These are phyloP conservation scores for Lachancea nothofagi DNA, from an alignment of 805 yeast species.

Conservation along the genomic window DNA sequence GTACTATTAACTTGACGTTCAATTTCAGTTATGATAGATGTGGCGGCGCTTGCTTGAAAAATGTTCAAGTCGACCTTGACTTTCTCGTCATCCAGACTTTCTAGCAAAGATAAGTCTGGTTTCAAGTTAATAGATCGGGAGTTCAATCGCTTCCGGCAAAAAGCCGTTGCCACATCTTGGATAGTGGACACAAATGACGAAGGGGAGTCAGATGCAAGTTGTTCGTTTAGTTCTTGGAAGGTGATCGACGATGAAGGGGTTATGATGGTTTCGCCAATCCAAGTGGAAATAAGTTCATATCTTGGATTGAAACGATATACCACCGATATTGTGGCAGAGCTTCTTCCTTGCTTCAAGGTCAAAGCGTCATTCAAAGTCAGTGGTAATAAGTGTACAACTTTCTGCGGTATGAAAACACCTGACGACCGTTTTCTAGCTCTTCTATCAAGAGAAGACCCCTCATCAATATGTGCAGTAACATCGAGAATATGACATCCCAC, in stretches of 20 bases:
- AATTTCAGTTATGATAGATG: constrained; percentile 64
- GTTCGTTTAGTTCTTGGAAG: constrained; percentile 18
- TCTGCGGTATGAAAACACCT: constrained; percentile 81
- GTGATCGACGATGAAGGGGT: constrained; percentile 45
- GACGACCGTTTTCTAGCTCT: constrained; percentile 88
- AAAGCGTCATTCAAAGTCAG: constrained; percentile 50
- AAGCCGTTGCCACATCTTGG: constrained; percentile 23
- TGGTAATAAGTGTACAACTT: constrained; percentile 62
- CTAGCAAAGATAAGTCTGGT: constrained; percentile 57
- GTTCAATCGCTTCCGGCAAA: constrained; percentile 25
- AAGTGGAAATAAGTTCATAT: constrained; percentile 67
- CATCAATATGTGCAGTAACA: constrained; percentile 62
- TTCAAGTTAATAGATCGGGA: constrained; percentile 13
- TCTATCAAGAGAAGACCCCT: constrained; percentile 74
- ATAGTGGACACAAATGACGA: constrained; percentile 15
- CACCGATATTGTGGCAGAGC: constrained; percentile 67
- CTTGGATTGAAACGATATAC: constrained; percentile 72
- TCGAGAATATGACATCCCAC: constrained; percentile 85
- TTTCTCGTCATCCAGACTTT: constrained; percentile 80
- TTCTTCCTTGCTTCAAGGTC: constrained; percentile 56
- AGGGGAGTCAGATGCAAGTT: constrained; percentile 11
- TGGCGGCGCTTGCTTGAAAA: constrained; percentile 54
- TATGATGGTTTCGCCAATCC: constrained; percentile 68
- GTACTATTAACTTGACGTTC: constrained; percentile 76
- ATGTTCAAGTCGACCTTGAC: constrained; percentile 68